These are phyloP conservation scores for Fusarium falciforme DNA, from an alignment of 2,329 filamentous ascomycete species.

Conservation along the genomic window DNA sequence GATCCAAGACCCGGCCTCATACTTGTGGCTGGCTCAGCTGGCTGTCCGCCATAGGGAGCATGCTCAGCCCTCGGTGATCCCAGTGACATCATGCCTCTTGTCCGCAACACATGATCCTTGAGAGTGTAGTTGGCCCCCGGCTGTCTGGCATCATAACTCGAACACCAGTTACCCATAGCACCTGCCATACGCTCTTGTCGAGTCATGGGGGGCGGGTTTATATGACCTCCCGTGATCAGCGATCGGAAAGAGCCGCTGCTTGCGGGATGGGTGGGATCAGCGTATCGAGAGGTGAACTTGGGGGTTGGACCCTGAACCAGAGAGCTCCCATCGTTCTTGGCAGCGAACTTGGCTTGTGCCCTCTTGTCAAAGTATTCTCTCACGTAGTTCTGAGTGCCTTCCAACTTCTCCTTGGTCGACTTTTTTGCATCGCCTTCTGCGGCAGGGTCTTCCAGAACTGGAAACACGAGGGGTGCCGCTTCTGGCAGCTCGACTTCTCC, in stretches of 20 bases:
- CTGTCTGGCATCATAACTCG: background rate
- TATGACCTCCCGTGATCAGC: conserved; percentile 22
- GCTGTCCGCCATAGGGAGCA: background rate
- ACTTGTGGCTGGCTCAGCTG: background rate
- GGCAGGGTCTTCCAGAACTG: background rate
- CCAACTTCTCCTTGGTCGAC: conserved; percentile 4
- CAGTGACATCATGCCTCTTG: background rate
- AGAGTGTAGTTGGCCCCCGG: background rate
- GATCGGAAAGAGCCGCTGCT: conserved; percentile 29
- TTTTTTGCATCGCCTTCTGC: background rate
- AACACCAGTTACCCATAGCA: background rate
- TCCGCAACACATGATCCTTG: background rate
- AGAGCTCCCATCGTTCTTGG: conserved; percentile 3
- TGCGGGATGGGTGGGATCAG: conserved; percentile 26
- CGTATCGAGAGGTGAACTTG: conserved; percentile 19
- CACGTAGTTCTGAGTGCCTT: background rate
- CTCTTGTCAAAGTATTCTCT: conserved; percentile 20
- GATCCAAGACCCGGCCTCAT: background rate
- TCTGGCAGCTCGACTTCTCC: conserved; percentile 15
- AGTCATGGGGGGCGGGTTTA: conserved; percentile 22
- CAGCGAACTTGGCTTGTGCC: conserved; percentile 10
- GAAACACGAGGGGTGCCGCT: conserved; percentile 7
- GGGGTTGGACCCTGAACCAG: background rate
- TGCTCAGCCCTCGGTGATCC: background rate
- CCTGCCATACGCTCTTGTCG: background rate